These are phyloP conservation scores for Rhynchosporium secalis DNA, from an alignment of 2,329 filamentous ascomycete genomes.

Conservation along the genomic window DNA sequence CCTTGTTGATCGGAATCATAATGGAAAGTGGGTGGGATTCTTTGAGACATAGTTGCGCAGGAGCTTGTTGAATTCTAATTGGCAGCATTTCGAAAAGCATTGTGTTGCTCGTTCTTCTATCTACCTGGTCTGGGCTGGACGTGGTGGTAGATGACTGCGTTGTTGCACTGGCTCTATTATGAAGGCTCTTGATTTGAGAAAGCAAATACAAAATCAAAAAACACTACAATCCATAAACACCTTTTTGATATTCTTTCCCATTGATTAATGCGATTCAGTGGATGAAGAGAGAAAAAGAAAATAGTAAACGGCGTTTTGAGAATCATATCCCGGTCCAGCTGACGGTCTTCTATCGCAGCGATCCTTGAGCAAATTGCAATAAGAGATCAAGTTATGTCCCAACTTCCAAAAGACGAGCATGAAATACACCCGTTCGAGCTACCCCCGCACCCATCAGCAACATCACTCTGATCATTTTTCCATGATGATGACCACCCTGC, in stretches of 20 bases:
- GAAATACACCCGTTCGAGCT: too few species aligned
- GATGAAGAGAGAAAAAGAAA: too few species aligned
- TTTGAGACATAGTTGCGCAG: constrained; percentile 8
- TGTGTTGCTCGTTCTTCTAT: constrained; percentile 3
- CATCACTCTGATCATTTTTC: too few species aligned
- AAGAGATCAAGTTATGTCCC: too few species aligned
- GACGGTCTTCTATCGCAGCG: too few species aligned
- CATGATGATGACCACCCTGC: too few species aligned
- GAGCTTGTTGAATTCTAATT: constrained; percentile 11
- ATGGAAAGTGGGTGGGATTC: constrained; percentile 3
- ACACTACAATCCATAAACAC: constrained; percentile 16
- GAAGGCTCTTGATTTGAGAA: constrained; percentile 11
- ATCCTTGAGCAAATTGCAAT: too few species aligned
- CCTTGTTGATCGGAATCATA: constrained; percentile 16
- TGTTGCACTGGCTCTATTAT: constrained; percentile 15
- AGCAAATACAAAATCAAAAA: constrained; percentile 16
- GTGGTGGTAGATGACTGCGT: constrained; percentile 15
- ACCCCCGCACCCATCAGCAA: too few species aligned
- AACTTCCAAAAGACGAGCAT: too few species aligned
- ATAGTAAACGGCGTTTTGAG: too few species aligned
- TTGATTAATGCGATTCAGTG: neutral
- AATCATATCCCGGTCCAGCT: too few species aligned
- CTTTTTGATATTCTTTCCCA: neutral
- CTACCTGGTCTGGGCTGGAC: constrained; percentile 12
- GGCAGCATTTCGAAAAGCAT: constrained; percentile 8